These are phyloP conservation scores for Phytopythium helicoides DNA, from an alignment of 352 stramenopile genomes.

Conservation along the genomic window DNA sequence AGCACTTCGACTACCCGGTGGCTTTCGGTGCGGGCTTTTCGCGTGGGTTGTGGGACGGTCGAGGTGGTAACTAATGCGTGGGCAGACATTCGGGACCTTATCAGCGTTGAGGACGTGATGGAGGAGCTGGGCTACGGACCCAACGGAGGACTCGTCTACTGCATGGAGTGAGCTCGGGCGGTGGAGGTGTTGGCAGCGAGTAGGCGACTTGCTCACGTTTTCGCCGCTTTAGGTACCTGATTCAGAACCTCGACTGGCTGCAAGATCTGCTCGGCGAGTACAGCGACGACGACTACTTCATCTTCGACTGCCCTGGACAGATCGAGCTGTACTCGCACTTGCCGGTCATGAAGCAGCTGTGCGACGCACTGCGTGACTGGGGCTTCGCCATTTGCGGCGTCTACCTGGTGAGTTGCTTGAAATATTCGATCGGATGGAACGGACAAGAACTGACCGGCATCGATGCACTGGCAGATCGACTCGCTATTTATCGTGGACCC, in stretches of 20 bases:
- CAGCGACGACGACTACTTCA: constrained; percentile 95
- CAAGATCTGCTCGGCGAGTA: constrained; percentile 91
- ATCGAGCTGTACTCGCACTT: constrained; percentile 92
- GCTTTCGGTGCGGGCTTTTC: constrained; percentile 66
- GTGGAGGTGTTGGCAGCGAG: neutral
- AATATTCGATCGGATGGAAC: neutral
- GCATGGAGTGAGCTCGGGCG: constrained; percentile 92
- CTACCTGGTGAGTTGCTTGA: constrained; percentile 55
- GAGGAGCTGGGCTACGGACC: constrained; percentile 96
- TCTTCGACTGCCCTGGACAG: constrained; percentile 98
- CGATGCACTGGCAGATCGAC: constrained; percentile 70
- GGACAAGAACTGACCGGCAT: no score
- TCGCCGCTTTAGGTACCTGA: constrained; percentile 60
- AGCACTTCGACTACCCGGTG: constrained; percentile 88
- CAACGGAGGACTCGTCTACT: constrained; percentile 98
- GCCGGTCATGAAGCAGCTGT: constrained; percentile 90
- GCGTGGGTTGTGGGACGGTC: constrained; percentile 1
- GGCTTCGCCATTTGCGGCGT: constrained; percentile 88
- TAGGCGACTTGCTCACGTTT: neutral
- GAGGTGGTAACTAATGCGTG: constrained; percentile 14
- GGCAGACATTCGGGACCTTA: constrained; percentile 93
- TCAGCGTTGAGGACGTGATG: constrained; percentile 97
- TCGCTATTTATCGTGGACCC: constrained; percentile 94
- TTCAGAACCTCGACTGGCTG: constrained; percentile 96
- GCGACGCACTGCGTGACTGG: constrained; percentile 80